Percentiles rank a stretch among this genome's conserved stretches.
These are phyloP conservation scores for Xylaria sp. DNA, from an alignment of 2,329 filamentous ascomycete genomes.

Conservation along the genomic window DNA sequence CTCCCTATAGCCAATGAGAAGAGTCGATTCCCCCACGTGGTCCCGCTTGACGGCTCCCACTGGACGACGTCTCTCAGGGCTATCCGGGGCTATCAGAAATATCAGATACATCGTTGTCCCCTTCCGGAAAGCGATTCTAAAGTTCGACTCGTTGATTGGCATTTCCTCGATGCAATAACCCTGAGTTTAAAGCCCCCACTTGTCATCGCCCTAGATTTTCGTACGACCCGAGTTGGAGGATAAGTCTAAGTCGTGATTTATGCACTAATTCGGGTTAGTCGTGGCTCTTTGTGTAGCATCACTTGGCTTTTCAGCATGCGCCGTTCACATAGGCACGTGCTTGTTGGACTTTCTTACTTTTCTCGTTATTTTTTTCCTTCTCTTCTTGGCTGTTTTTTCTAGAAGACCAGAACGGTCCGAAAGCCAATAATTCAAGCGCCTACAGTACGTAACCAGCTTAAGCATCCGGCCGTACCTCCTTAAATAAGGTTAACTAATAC, in stretches of 20 bases:
- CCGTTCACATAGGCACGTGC: conserved; percentile 27
- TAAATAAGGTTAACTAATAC: not conserved
- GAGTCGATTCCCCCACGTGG: conserved; percentile 31
- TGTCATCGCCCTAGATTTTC: not conserved
- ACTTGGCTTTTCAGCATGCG: conserved; percentile 3
- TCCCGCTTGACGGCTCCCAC: conserved; percentile 21
- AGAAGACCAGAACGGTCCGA: conserved; percentile 19
- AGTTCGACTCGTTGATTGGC: conserved; percentile 11
- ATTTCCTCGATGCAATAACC: conserved; percentile 3
- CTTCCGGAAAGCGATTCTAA: conserved; percentile 18
- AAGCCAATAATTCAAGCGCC: not conserved
- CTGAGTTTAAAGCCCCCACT: conserved; percentile 3
- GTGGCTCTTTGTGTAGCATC: not conserved
- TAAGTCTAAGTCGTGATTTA: not conserved
- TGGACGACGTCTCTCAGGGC: conserved; percentile 24
- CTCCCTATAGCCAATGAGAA: conserved; percentile 28
- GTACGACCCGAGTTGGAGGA: conserved; percentile 3
- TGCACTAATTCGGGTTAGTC: conserved; percentile 5
- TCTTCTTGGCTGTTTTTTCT: not conserved
- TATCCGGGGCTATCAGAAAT: conserved; percentile 8
- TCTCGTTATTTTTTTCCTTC: not conserved
- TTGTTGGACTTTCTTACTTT: conserved; percentile 1
- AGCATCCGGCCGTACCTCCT: not conserved
- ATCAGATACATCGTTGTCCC: not conserved
- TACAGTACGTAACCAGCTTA: not conserved